Evolutionary conservation across 176 grass and related monocot genomes (phyloP).

Genomic region (Elymus sibiricus): DNA sequence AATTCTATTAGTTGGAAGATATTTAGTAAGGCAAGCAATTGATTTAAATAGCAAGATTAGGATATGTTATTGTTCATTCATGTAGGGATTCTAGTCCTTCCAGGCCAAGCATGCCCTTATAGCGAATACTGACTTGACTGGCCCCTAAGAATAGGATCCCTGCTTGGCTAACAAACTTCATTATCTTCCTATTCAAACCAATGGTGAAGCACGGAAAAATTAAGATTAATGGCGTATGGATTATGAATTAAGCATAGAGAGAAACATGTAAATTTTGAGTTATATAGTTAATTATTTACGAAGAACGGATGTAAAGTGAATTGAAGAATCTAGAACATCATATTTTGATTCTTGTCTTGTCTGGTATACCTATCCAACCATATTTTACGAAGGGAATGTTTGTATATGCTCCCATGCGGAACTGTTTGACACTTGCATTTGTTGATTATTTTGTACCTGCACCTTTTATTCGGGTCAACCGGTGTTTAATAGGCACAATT

Average conservation of each 20-base stretch:
- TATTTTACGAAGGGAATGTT: neutral
- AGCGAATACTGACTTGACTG: neutral
- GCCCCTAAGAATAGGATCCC: neutral
- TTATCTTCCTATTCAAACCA: neutral
- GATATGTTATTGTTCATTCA: neutral
- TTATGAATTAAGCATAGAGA: neutral
- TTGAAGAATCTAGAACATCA: neutral
- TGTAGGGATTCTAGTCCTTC: neutral
- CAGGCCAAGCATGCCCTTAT: neutral
- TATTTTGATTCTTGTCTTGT: neutral
- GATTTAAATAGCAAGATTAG: neutral
- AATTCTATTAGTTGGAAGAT: neutral
- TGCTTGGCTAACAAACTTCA: neutral
- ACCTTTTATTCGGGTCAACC: neutral
- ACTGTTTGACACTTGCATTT: neutral
- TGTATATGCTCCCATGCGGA: neutral
- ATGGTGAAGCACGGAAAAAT: neutral
- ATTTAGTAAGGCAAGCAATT: neutral
- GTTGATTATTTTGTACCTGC: neutral
- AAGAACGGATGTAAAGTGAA: neutral
- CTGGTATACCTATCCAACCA: neutral
- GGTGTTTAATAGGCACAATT: neutral
- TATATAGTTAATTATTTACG: neutral
- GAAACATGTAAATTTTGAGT: neutral
- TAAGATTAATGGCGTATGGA: neutral